Percentiles rank a stretch among this genome's conserved stretches.
Evolutionary conservation across 352 stramenopile species (phyloP).

Genomic region (Discostella stelligera): DNA sequence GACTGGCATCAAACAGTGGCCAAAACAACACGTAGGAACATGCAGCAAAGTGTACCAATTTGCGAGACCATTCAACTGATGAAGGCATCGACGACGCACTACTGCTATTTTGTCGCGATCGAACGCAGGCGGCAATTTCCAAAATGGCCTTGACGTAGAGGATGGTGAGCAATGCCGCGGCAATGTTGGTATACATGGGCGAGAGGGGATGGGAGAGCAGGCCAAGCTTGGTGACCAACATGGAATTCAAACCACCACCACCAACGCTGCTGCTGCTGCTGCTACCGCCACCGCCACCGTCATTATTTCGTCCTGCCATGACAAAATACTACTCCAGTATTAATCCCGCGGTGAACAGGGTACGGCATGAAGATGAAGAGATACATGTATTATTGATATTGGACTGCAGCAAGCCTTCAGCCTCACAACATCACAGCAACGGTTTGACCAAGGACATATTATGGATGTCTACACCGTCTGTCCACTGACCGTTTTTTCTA

Average conservation of each 20-base stretch:
- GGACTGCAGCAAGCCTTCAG: too few species aligned
- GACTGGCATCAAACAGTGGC: constrained; percentile 60
- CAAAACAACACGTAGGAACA: constrained; percentile 68
- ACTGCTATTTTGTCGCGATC: constrained; percentile 11
- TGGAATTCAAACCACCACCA: constrained; percentile 18
- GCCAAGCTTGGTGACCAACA: constrained; percentile 2
- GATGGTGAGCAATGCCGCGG: constrained; percentile 50
- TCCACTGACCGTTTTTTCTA: too few species aligned
- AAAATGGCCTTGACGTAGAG: constrained; percentile 64
- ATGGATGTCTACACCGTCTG: too few species aligned
- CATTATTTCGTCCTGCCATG: neutral
- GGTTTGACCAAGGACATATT: too few species aligned
- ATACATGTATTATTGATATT: too few species aligned
- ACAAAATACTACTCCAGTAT: neutral
- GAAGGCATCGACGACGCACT: neutral
- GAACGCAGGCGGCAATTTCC: constrained; percentile 50
- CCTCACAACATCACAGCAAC: too few species aligned
- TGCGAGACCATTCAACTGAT: constrained; percentile 38
- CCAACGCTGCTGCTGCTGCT: neutral
- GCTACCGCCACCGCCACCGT: neutral
- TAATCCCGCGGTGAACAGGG: too few species aligned
- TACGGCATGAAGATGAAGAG: too few species aligned
- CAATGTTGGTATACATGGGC: constrained; percentile 56
- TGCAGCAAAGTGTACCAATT: constrained; percentile 62
- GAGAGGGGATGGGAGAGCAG: constrained; percentile 23